Base-by-base conservation (phyloP, 306 rosid species). In the Crotalaria pallida region DNA sequence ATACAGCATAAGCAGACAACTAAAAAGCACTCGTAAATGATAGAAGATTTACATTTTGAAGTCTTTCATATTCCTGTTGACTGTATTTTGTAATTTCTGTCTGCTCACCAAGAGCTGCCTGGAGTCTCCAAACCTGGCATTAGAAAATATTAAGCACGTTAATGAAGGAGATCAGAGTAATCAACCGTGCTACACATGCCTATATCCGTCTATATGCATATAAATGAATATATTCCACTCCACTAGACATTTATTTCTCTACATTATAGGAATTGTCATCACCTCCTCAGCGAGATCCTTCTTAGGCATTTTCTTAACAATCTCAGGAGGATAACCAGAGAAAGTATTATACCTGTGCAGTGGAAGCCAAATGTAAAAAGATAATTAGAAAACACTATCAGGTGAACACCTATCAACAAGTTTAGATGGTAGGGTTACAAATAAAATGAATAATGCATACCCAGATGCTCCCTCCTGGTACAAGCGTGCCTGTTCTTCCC, bases 261-360 rank as follows among this genome's bases (percentile, higher is more conserved):
- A 19, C 4, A 65, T 22, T 43, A 71, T 9, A 21, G 61, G 36
- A 66, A 70, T 47, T 44, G 78, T 12, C 62, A 73, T 80, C 72
- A 95, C 99, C 97, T 95, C 99, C 82, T 95, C 99, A 0, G 99
- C 90, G 69, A 95, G 97, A 89, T 95, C 99, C 86, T 83, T 87
- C 75, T 89, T 95, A 56, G 99, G 97, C 99, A 95, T 95, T 84
- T 91, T 91, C 91, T 91, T 95, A 78, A 95, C 97, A 71, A 95
- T 85, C 79, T 95, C 99, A 15, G 99, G 99, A 62, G 99, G 99
- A 84, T 87, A 95, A 69, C 99, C 97, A 63, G 77, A 70, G 80
- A 95, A 95, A 7, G 99, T 95, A 82, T 91, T 87, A 74, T 91
- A 95, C 82, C 99, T 95, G 93, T 65, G 76, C 45, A 58, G 71